These are phyloP conservation scores for Heterobasidion occidentale DNA, from an alignment of 1,284 basidiomycete genomes.

Conservation along the genomic window DNA sequence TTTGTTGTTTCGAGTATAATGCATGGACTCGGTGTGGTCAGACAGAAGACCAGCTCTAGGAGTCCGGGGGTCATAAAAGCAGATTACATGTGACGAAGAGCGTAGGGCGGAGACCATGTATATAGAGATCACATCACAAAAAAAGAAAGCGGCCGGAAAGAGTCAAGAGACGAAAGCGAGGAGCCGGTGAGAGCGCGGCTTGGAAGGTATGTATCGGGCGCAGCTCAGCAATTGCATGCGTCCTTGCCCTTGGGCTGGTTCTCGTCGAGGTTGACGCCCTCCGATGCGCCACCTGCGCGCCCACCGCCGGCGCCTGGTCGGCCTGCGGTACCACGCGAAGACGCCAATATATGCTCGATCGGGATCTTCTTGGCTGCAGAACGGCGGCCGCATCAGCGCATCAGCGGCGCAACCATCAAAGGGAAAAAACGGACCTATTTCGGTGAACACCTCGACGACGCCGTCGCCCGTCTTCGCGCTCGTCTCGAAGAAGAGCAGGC, in stretches of 20 bases:
- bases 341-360: constrained; percentile 85
- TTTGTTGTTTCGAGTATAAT: background rate
- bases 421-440: constrained; percentile 68
- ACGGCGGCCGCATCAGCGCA: background rate
- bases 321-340: constrained; percentile 55
- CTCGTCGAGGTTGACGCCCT: constrained; percentile 71
- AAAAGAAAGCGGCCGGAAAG: constrained; percentile 14
- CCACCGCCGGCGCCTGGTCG: constrained; percentile 52
- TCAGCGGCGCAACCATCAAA: constrained; percentile 1
- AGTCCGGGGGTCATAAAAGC: constrained; percentile 16
- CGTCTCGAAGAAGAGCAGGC: constrained; percentile 95
- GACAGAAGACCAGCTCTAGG: constrained; percentile 6
- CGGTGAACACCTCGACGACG: constrained; percentile 95
- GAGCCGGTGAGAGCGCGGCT: background rate
- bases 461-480: constrained; percentile 98
- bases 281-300: constrained; percentile 41
- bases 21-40: background rate
- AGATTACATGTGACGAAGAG: constrained; percentile 24
- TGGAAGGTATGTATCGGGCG: background rate
- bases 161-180: constrained; percentile 15
- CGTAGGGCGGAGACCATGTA: constrained; percentile 18
- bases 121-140: constrained; percentile 19
- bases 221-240: constrained; percentile 63
- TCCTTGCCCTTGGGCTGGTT: constrained; percentile 62
- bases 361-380: constrained; percentile 88